Percentiles rank a stretch among this genome's conserved stretches.
These are phyloP conservation scores for Neopestalotiopsis sp. DNA, from an alignment of 2,329 filamentous ascomycete species.

Conservation along the genomic window DNA sequence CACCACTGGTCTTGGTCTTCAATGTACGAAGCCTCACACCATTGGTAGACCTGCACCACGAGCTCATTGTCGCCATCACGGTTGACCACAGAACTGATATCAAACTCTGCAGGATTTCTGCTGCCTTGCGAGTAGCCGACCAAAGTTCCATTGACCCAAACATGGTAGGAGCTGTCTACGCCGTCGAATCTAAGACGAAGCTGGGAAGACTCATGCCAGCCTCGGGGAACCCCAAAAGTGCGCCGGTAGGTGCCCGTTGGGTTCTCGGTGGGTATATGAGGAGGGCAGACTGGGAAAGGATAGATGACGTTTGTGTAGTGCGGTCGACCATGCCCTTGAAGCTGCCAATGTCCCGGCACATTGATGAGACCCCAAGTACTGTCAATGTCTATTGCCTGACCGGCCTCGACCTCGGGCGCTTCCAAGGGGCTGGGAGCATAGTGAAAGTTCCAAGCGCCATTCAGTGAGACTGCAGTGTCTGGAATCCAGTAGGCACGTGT, in stretches of 20 bases:
- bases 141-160: constrained; percentile 69
- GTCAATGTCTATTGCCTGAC: not conserved
- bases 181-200: constrained; percentile 73
- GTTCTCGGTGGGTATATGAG: constrained; percentile 66
- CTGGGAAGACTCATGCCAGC: constrained; percentile 51
- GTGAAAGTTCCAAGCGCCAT: constrained; percentile 64
- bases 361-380: constrained; percentile 55
- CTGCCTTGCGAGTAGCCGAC: constrained; percentile 74
- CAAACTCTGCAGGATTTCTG: constrained; percentile 73
- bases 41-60: constrained; percentile 72
- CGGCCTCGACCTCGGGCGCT: constrained; percentile 44
- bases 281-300: constrained; percentile 70
- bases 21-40: constrained; percentile 72
- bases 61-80: constrained; percentile 56
- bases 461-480: constrained; percentile 53
- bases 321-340: constrained; percentile 70
- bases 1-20: constrained; percentile 76
- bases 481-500: constrained; percentile 60
- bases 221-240: constrained; percentile 56
- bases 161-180: constrained; percentile 73
- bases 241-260: constrained; percentile 68
- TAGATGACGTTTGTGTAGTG: constrained; percentile 74
- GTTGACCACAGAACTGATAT: constrained; percentile 58
- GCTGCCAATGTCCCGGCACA: constrained; percentile 74
- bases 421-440: constrained; percentile 51